A percentile compares a stretch with the other conserved stretches of the same genome.
phyloP scores from a whole-genome alignment of 805 yeast genomes.

The Starmerella apis region DNA sequence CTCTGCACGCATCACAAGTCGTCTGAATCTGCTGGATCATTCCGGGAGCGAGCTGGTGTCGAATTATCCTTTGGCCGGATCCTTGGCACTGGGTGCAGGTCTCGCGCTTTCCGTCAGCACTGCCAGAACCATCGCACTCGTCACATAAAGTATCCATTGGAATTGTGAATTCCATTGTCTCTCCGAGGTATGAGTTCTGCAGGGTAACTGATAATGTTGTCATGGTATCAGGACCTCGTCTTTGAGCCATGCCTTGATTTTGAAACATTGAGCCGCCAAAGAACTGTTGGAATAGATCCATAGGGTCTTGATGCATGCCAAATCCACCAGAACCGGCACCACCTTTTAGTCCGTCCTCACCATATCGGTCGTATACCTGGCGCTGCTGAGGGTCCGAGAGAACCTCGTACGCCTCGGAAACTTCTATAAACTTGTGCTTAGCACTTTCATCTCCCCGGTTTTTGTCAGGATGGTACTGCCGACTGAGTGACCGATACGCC shows the following conservation, averaged over 20 bases:
- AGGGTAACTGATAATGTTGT: slow-evolving; percentile 49
- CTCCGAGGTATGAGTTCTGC: slow-evolving; percentile 63
- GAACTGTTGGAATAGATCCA: slow-evolving; percentile 56
- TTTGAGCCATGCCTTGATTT: slow-evolving; percentile 26
- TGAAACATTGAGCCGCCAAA: slow-evolving; percentile 37
- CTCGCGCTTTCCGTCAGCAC: slow-evolving; percentile 62
- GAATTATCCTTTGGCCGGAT: slow-evolving; percentile 52
- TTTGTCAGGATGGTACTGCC: slow-evolving; percentile 91
- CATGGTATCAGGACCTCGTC: slow-evolving; percentile 52
- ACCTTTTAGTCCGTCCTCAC: slow-evolving; percentile 58
- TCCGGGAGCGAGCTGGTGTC: slow-evolving; percentile 75
- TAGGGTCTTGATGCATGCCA: slow-evolving; percentile 37
- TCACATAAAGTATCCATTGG: slow-evolving; percentile 67
- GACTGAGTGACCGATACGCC: slow-evolving; percentile 71
- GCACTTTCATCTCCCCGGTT: slow-evolving; percentile 60
- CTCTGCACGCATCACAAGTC: slow-evolving; percentile 69
- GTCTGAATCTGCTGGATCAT: slow-evolving; percentile 79
- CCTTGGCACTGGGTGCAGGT: slow-evolving; percentile 67
- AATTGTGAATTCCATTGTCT: slow-evolving; percentile 46
- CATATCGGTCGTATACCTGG: slow-evolving; percentile 59
- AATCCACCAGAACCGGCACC: slow-evolving; percentile 15
- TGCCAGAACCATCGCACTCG: slow-evolving; percentile 74
- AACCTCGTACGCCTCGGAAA: slow-evolving; percentile 89
- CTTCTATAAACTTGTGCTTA: slow-evolving; percentile 73
- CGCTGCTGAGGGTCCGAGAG: slow-evolving; percentile 62